Percentiles rank a stretch among this genome's conserved stretches.
Evolutionary conservation across 2,329 filamentous ascomycete genomes (phyloP).

Genomic region (Talaromyces sp.): DNA sequence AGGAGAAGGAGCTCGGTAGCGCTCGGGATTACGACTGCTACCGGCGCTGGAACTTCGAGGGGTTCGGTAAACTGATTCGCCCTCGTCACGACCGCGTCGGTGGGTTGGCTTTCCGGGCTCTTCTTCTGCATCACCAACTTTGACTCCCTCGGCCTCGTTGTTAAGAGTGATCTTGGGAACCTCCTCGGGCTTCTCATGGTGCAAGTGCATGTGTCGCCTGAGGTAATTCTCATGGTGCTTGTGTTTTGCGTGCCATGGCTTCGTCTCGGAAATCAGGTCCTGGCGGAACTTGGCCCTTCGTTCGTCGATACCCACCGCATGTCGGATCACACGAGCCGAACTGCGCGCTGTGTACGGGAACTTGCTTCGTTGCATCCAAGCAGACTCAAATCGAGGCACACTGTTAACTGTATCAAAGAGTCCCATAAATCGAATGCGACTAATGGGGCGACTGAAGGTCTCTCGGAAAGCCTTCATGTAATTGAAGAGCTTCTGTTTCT

Average conservation of each 20-base stretch:
- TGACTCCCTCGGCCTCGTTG: slow-evolving; percentile 12
- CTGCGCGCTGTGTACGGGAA: slow-evolving; percentile 58
- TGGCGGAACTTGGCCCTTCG: slow-evolving; percentile 54
- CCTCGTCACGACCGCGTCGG: slow-evolving; percentile 5
- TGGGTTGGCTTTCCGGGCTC: background rate
- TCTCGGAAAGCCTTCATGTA: slow-evolving; percentile 78
- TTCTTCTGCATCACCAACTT: slow-evolving; percentile 1
- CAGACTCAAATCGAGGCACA: slow-evolving; percentile 68
- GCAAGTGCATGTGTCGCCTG: slow-evolving; percentile 11
- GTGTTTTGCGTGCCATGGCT: slow-evolving; percentile 22
- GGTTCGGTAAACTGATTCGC: slow-evolving; percentile 25
- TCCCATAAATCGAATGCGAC: slow-evolving; percentile 68
- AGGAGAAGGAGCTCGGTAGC: slow-evolving; percentile 24
- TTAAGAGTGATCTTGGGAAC: slow-evolving; percentile 30
- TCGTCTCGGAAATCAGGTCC: slow-evolving; percentile 48
- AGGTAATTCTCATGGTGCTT: slow-evolving; percentile 15
- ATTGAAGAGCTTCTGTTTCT: slow-evolving; percentile 52
- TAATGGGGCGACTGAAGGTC: slow-evolving; percentile 71
- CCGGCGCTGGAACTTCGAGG: slow-evolving; percentile 17
- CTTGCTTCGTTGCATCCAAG: slow-evolving; percentile 68
- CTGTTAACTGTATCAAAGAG: slow-evolving; percentile 80
- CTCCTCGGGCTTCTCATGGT: slow-evolving; percentile 8
- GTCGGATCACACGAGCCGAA: slow-evolving; percentile 51
- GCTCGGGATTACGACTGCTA: slow-evolving; percentile 13
- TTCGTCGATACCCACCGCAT: slow-evolving; percentile 55